Conservation (phyloP, 225 moss, liverwort and hornwort genomes). For the Physcomitrium patens region DNA sequence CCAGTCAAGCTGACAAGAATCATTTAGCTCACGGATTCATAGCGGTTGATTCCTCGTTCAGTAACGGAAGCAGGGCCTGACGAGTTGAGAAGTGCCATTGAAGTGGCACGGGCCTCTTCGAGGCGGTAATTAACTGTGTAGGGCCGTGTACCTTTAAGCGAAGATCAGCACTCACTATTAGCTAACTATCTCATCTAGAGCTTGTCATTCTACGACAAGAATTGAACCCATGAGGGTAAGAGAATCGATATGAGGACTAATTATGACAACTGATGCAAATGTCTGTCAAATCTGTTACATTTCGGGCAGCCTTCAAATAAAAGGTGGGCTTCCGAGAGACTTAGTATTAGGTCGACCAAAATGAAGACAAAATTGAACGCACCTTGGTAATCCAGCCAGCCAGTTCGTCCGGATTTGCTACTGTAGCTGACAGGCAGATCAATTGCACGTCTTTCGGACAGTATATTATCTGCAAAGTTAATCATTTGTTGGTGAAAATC, state of each 20-base stretch:
- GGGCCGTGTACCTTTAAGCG: conserved; percentile 77
- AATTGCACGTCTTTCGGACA: conserved; percentile 79
- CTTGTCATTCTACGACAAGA: not conserved
- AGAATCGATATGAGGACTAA: not conserved
- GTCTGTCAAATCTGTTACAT: conserved; percentile 4
- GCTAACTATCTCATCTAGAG: conserved; percentile 11
- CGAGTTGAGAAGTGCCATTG: conserved; percentile 92
- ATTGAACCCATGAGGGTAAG: not conserved
- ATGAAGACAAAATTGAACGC: conserved; percentile 6
- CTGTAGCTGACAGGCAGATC: conserved; percentile 83
- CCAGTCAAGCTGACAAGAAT: conserved; percentile 27
- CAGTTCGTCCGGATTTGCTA: conserved; percentile 82
- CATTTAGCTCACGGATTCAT: conserved; percentile 62
- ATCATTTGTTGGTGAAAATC: conserved; percentile 21
- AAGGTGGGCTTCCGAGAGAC: not conserved
- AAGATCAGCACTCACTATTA: conserved; percentile 24
- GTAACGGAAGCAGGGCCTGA: conserved; percentile 68
- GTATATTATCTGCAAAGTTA: conserved; percentile 62
- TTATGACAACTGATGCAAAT: conserved; percentile 20
- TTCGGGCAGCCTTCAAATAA: conserved; percentile 2
- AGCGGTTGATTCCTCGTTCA: conserved; percentile 69
- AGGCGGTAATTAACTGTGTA: conserved; percentile 73
- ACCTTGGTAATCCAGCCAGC: conserved; percentile 79
- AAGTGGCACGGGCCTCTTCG: conserved; percentile 77
- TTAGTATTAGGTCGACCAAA: not conserved